Evolutionary conservation across 176 grass and related monocot genomes (phyloP).

Genomic region (Aechmea fasciata): DNA sequence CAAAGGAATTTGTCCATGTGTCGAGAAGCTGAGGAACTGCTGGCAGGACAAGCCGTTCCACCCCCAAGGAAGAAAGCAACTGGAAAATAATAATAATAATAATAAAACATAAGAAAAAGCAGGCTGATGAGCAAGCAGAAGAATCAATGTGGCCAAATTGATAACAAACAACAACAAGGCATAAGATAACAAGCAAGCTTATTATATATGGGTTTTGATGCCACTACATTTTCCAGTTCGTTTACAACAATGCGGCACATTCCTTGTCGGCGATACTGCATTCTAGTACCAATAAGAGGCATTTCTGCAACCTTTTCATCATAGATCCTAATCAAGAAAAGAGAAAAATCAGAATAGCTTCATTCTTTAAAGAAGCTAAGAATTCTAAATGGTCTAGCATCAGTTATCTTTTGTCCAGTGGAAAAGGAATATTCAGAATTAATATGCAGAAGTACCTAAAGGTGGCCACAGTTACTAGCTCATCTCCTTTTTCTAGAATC

Average conservation of each 20-base stretch:
- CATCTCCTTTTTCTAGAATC: slow-evolving; percentile 54
- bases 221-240: slow-evolving; percentile 55
- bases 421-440: not conserved
- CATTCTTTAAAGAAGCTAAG: slow-evolving; percentile 4
- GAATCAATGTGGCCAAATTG: not conserved
- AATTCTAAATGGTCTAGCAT: slow-evolving; percentile 1
- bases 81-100: slow-evolving; percentile 21
- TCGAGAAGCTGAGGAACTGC: slow-evolving; percentile 47
- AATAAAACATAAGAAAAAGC: slow-evolving; percentile 6
- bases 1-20: slow-evolving; percentile 54
- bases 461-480: slow-evolving; percentile 50
- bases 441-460: slow-evolving; percentile 48
- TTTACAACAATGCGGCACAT: slow-evolving; percentile 54
- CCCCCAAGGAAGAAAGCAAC: slow-evolving; percentile 41
- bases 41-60: slow-evolving; percentile 56
- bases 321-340: slow-evolving; percentile 43
- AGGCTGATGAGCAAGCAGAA: slow-evolving; percentile 6
- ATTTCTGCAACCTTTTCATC: slow-evolving; percentile 62
- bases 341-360: slow-evolving; percentile 19
- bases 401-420: not conserved
- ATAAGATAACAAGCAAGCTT: too few species aligned
- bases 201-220: slow-evolving; percentile 15
- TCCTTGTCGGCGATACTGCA: slow-evolving; percentile 36
- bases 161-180: not conserved
- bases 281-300: slow-evolving; percentile 54